These are phyloP conservation scores for Sistotremastrum niveocremeum DNA, from an alignment of 768 basidiomycete species.

Conservation along the genomic window DNA sequence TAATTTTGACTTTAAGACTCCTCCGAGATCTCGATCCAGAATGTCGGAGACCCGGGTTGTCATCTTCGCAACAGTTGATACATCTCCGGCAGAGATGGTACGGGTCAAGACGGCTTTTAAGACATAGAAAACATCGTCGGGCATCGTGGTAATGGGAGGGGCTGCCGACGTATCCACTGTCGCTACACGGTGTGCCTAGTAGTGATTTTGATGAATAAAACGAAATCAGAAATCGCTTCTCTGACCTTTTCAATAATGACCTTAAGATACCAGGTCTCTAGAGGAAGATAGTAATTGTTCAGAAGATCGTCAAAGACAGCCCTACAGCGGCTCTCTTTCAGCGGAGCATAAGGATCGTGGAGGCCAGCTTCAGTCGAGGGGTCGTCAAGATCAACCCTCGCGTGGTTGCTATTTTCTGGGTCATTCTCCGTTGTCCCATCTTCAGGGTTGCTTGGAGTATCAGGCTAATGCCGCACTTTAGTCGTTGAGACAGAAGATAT, in stretches of 20 bases:
- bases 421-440: not conserved
- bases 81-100: conserved; percentile 63
- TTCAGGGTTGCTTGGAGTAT: too few species aligned
- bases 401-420: not conserved
- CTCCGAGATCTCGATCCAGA: conserved; percentile 73
- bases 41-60: conserved; percentile 53
- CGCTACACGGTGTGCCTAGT: conserved; percentile 79
- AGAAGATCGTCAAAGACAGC: conserved; percentile 53
- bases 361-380: not conserved
- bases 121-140: conserved; percentile 95
- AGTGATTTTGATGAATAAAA: not conserved
- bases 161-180: conserved; percentile 50
- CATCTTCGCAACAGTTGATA: conserved; percentile 41
- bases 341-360: conserved; percentile 1
- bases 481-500: too few species aligned
- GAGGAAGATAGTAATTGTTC: conserved; percentile 64
- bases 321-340: conserved; percentile 18
- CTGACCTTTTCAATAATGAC: conserved; percentile 77
- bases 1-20: conserved; percentile 69
- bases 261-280: conserved; percentile 87
- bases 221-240: not conserved
- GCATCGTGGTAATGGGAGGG: conserved; percentile 58
- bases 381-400: not conserved
- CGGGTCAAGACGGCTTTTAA: conserved; percentile 74
- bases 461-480: too few species aligned